Base-by-base conservation (phyloP, 345 rosid species). In the Salix purpurea region DNA sequence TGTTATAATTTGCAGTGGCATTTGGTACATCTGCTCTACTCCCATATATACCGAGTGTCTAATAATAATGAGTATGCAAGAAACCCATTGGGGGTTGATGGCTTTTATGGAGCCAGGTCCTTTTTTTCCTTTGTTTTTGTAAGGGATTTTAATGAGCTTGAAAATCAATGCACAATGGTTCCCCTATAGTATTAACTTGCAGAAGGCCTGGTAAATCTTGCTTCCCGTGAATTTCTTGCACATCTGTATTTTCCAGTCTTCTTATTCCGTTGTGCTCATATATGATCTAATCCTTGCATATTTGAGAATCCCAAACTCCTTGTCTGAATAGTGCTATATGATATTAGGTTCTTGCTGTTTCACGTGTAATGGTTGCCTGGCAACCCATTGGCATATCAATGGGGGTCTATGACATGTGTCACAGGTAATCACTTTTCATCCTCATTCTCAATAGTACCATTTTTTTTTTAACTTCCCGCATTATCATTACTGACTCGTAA, bases 321-420 rank as follows among this genome's bases (percentile, higher is more conserved):
- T 64, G 13, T 40, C 26, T 64, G 74, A 75, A 58, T 67, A 36
- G 68, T 77, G 71, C 71, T 75, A 42, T 68, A 5, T 9, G 42
- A 56, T 40, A 36, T 1, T 80, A 93, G 98, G 98, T 96, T 50
- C 87, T 96, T 62, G 98, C 97, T 75, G 95, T 96, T 50, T 96
- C 98, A 52, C 98, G 97, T 28, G 93, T 96, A 40, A 92, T 92
- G 85, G 99, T 96, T 65, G 85, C 98, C 26, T 96, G 99, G 99
- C 98, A 93, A 70, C 97, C 98, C 68, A 89, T 93, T 32, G 99
- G 99, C 65, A 78, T 96, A 83, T 87, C 96, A 37, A 96, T 93
- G 99, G 98, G 99, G 23, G 83, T 92, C 79, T 96, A 93, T 76
- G 98, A 93, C 78, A 92, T 96, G 94, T 96, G 99, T 75, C 94